Evolutionary conservation across 257 asterid species (phyloP), one percentile per base, ranked within the genome.

Genomic region (Nicotiana undulata): DNA sequence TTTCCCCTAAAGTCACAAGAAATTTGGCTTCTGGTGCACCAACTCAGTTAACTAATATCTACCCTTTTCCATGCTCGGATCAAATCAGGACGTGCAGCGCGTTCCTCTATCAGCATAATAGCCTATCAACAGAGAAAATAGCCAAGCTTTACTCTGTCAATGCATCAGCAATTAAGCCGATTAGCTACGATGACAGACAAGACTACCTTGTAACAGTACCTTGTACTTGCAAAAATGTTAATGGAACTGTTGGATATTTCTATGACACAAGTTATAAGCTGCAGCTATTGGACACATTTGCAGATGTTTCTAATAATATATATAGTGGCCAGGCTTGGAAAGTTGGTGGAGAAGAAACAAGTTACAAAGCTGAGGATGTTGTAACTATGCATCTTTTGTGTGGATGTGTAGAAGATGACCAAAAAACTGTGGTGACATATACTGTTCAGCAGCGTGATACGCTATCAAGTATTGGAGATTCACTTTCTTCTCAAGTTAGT

Each of bases 81-180:
- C 75, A 32, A 70, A 85, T 80, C 82, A 84, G 3, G 8, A 86
- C 88, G 1, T 91, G 94, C 26, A 86, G 20, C 6, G 83, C 96
- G 65, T 81, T 88, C 63, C 93, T 91, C 44, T 91, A 91, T 77
- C 94, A 90, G 88, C 87, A 89, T 84, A 89, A 90, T 9, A 81
- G 86, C 26, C 81, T 83, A 12, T 49, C 60, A 11, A n/a, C 4
- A 63, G 87, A 84, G 0, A 52, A 84, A 29, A 76, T 91, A 6
- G 88, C 90, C 46, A 8, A 79, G 12, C 65, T 81, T 63, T 91
- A 91, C 88, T 84, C 89, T 3, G 89, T 89, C 75, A 63, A 80
- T 46, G 80, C 80, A 59, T 86, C 97, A 26, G 61, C 70, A 28
- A 84, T 92, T 88, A 79, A 79, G 81, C 81, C 87, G 1, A 81